Conservation (phyloP, 768 basidiomycete species). For the Boletus subcaerulescens region DNA sequence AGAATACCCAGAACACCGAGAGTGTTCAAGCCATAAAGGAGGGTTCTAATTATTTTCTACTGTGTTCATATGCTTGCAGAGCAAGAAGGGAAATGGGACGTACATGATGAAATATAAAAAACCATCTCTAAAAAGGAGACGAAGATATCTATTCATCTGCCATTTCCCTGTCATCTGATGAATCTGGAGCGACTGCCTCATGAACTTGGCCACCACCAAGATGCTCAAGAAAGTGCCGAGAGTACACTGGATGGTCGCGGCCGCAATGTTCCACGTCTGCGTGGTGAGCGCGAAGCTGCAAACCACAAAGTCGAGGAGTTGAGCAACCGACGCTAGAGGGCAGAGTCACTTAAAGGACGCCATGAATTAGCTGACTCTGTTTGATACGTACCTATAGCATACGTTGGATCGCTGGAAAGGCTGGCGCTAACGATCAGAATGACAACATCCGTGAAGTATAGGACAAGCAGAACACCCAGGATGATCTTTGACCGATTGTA, state of each 20-base stretch:
- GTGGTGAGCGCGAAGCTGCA: background rate
- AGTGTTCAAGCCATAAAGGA: too few relatives aligned
- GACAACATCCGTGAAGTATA: background rate
- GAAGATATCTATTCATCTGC: background rate
- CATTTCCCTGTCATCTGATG: background rate
- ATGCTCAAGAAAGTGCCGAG: background rate
- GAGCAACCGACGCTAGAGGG: background rate
- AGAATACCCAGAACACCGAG: too few relatives aligned
- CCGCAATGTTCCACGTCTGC: background rate
- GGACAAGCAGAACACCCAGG: background rate
- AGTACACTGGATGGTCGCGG: background rate
- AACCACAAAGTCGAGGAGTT: background rate
- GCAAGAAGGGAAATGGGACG: background rate
- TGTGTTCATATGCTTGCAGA: too few relatives aligned
- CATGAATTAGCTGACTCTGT: background rate
- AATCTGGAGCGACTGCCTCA: background rate
- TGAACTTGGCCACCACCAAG: background rate
- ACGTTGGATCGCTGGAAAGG: background rate
- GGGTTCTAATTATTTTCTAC: too few relatives aligned
- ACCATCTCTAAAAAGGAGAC: background rate
- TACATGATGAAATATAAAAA: background rate
- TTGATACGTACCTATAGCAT: background rate
- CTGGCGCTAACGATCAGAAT: background rate
- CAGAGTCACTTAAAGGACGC: too few relatives aligned
- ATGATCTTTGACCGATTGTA: background rate